A percentile compares a stretch with the other conserved stretches of the same genome.
phyloP scores from a whole-genome alignment of 139 green algal species.

The Spirogloea muscicola region DNA sequence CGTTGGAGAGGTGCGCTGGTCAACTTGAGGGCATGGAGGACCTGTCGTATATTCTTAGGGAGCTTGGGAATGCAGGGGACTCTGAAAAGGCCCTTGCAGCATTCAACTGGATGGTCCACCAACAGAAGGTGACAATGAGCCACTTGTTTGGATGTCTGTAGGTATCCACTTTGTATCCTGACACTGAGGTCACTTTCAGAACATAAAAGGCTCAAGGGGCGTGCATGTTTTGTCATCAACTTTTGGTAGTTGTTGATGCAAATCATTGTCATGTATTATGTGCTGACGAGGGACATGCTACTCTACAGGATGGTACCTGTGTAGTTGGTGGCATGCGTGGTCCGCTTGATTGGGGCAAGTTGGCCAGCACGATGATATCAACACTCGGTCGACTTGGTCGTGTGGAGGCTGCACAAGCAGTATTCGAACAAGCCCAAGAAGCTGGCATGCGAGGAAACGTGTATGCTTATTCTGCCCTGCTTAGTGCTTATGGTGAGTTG shows the following conservation, averaged over 20 bases:
- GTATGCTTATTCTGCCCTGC: slow-evolving; percentile 34
- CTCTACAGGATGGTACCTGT: too few species aligned
- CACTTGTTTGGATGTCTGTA: too few species aligned
- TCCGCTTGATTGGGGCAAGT: slow-evolving; percentile 43
- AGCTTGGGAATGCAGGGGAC: slow-evolving; percentile 25
- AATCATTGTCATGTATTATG: too few species aligned
- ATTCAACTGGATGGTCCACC: slow-evolving; percentile 28
- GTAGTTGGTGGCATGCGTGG: too few species aligned
- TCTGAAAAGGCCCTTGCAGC: slow-evolving; percentile 14
- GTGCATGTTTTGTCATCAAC: too few species aligned
- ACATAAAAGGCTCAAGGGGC: too few species aligned
- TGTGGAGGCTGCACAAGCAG: slow-evolving; percentile 23
- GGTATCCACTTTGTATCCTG: too few species aligned
- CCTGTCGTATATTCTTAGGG: slow-evolving; percentile 32
- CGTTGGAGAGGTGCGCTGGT: slow-evolving; percentile 15
- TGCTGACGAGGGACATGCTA: too few species aligned
- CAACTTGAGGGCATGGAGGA: slow-evolving; percentile 25
- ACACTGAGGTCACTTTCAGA: too few species aligned
- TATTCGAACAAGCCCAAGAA: slow-evolving; percentile 16
- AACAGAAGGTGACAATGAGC: slow-evolving; percentile 22
- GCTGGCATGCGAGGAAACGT: slow-evolving; percentile 19
- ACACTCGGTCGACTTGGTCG: slow-evolving; percentile 23
- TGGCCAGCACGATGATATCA: slow-evolving; percentile 33
- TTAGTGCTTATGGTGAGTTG: slow-evolving; percentile 40
- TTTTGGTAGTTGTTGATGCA: too few species aligned